Percentiles rank a stretch among this genome's conserved stretches.
Conservation (phyloP, 495 filamentous ascomycete genomes). For the Tuber calosporum region DNA sequence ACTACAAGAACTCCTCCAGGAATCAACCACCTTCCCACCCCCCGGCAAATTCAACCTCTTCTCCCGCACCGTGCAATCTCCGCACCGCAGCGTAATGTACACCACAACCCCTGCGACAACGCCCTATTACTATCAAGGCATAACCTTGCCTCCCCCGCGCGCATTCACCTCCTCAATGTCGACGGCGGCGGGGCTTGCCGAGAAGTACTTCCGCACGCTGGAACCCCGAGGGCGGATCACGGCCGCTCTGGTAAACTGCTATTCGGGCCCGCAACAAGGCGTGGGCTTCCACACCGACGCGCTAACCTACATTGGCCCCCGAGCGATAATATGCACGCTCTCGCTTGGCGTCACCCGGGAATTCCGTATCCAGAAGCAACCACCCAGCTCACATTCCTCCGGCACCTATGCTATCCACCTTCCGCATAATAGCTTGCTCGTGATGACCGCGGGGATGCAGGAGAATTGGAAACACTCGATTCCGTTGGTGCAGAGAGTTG, state of each 20-base stretch:
- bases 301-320: conserved; percentile 84
- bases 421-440: conserved; percentile 82
- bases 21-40: conserved; percentile 60
- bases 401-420: conserved; percentile 88
- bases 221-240: conserved; percentile 69
- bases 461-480: conserved; percentile 77
- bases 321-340: conserved; percentile 78
- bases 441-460: conserved; percentile 93
- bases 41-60: conserved; percentile 70
- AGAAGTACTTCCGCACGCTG: conserved; percentile 68
- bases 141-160: conserved; percentile 18
- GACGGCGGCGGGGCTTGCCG: conserved; percentile 47
- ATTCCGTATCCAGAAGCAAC: conserved; percentile 60
- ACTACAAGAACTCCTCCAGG: conserved; percentile 65
- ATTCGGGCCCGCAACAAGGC: conserved; percentile 65
- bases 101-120: conserved; percentile 60
- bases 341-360: conserved; percentile 84
- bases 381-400: conserved; percentile 52
- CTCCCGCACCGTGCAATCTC: conserved; percentile 70
- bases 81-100: conserved; percentile 75
- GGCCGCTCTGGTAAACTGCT: conserved; percentile 89
- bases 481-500: conserved; percentile 61
- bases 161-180: conserved; percentile 25
- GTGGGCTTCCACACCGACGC: conserved; percentile 92
- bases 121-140: conserved; percentile 32